Base-by-base conservation (phyloP, 768 basidiomycete species). In the Hebeloma cylindrosporum region DNA sequence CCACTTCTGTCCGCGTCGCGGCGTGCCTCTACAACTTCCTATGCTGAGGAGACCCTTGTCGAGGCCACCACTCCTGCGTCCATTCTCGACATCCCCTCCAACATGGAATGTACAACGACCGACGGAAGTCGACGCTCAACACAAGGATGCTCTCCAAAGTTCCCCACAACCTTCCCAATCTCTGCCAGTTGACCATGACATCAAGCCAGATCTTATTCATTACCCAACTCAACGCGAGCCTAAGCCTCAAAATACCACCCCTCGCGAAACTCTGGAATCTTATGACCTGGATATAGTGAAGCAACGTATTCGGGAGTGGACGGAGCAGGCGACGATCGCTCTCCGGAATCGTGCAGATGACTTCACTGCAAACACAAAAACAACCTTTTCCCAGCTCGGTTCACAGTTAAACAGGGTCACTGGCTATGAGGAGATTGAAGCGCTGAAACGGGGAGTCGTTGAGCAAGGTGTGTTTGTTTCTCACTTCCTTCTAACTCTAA, bases 341-440 rank as follows among this genome's bases (percentile, higher is more conserved):
- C 62, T 84, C 43, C 78, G 83, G 35, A 68, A 67, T 46, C 74
- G 72, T 30, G 72, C 80, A 31, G 82, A 86, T 59, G 69, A 65
- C 31, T 76, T 87, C 51, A 82, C 86, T 0, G 65, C 68, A 7
- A 63, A 61, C 4, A 76, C 88, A 2, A 75, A 77, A 50, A 65
- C 70, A 5, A 80, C 76, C 4, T 80, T 95, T 54, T 82, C 83
- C 31, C 75, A 82, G 55, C 73, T 95, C 2, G 93, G 92, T 8
- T 68, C 75, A 18, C 79, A 88, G 57, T 68, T 98, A 45, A 97
- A 94, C 60, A 82, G 79, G 48, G 80, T 89, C 16, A 93, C 94
- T 7, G 96, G 96, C 0, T 99, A 99, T 56, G 86, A 87, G 51
- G 82, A 84, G 57, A 94, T 96, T 29, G 92, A 96, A 53, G 75